Evolutionary conservation across 257 asterid genomes (phyloP), one percentile per base, ranked within the genome.

Genomic region (Nicotiana benthamiana): DNA sequence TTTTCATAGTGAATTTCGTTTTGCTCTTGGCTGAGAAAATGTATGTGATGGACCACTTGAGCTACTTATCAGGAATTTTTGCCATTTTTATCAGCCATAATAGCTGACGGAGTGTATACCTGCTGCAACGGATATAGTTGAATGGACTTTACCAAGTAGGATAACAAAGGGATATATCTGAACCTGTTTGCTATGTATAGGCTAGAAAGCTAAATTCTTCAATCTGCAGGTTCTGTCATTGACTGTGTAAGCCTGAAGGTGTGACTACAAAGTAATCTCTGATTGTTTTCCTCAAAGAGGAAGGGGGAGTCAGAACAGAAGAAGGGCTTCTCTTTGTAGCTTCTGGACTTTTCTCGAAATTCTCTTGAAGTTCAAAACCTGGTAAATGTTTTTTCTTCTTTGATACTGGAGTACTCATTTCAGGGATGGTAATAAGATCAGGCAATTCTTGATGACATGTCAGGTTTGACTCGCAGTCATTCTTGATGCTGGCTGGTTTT

Each of bases 291-390:
- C 88, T 92, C 85, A 87, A 63, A 2, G 99, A 93, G 81, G 97
- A 91, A 84, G 97, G 98, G 51, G 95, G 97, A 72, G 88, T 91
- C 67, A 94, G 89, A 82, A 96, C 97, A 60, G 99, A 96, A 26
- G 91, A 89, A 82, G 99, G 99, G 91, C 99, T 96, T 63, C 46
- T 75, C 20, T 26, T 79, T 79, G 88, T 86, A 79, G 89, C 83
- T 84, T 91, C 95, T 32, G 97, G 97, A 48, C 91, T 87, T 82
- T 83, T 85, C 61, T 89, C 89, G 27, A 87, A 26, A 60, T 79
- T 80, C 40, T 88, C 90, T 77, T 83, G 80, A 18, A 60, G 89
- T 75, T 84, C 92, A 75, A 86, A 80, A 80, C 77, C 77, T 16
- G 87, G 80, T n/a, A 86, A 82, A 65, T 81, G 5, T 83, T 80